A percentile compares a stretch with the other conserved stretches of the same genome.
Conservation (phyloP, 2,329 filamentous ascomycete species). For the Trichophyton verrucosum region DNA sequence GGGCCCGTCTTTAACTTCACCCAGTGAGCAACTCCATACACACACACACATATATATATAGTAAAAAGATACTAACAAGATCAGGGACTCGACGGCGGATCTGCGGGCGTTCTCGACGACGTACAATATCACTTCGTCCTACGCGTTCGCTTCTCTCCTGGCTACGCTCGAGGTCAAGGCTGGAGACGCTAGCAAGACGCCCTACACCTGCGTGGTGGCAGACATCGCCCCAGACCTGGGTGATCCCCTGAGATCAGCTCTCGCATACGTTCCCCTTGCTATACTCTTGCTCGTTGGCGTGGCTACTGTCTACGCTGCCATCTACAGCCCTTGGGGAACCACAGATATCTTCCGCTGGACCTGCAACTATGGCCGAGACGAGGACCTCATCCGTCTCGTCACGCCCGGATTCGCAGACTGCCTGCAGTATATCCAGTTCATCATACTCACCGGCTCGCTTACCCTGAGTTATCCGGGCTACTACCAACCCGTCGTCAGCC, state of each 20-base stretch:
- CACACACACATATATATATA: neutral
- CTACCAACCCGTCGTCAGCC: constrained; percentile 82
- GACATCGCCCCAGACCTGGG: constrained; percentile 76
- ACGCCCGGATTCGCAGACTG: constrained; percentile 96
- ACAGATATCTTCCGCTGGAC: constrained; percentile 87
- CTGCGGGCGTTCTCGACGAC: constrained; percentile 63
- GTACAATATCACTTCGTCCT: constrained; percentile 66
- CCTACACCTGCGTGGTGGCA: constrained; percentile 70
- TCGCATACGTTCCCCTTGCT: constrained; percentile 64
- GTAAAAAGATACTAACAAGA: neutral
- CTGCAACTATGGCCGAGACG: constrained; percentile 93
- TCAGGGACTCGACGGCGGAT: constrained; percentile 23
- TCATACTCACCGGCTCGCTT: constrained; percentile 74
- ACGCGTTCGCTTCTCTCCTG: constrained; percentile 72
- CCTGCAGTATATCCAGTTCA: constrained; percentile 90
- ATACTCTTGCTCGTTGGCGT: constrained; percentile 68
- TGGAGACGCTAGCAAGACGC: constrained; percentile 51
- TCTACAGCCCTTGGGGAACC: constrained; percentile 89
- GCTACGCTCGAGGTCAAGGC: constrained; percentile 62
- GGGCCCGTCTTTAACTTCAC: constrained; percentile 56
- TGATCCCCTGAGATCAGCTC: constrained; percentile 48
- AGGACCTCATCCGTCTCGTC: constrained; percentile 78
- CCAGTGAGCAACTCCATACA: constrained; percentile 25
- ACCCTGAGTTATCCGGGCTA: constrained; percentile 85
- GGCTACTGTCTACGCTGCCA: constrained; percentile 70